Evolutionary conservation across 192 early-diverging fungal genomes (phyloP).

Genomic region (Haplosporangium gracile): DNA sequence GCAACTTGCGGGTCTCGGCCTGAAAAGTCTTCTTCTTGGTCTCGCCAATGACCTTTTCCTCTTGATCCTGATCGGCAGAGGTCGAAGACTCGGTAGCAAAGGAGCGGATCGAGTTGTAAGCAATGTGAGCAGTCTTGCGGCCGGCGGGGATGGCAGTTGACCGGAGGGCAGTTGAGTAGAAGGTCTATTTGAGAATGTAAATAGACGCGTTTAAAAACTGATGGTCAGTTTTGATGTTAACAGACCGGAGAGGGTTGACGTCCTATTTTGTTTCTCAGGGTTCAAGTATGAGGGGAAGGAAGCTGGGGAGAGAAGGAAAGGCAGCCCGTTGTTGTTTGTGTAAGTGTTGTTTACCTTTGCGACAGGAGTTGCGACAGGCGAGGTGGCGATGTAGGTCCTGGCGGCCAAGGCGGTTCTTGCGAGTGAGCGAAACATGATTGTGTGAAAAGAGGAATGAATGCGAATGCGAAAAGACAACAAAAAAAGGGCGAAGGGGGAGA

Average conservation of each 20-base stretch:
- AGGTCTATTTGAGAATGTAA: constrained; percentile 12
- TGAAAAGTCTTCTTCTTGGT: constrained; percentile 66
- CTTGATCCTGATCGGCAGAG: constrained; percentile 25
- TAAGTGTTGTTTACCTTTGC: constrained; percentile 21
- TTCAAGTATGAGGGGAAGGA: neutral
- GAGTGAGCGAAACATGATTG: constrained; percentile 44
- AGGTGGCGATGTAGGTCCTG: constrained; percentile 14
- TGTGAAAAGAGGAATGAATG: neutral
- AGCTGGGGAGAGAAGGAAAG: neutral
- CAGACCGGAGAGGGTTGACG: neutral
- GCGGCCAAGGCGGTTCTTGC: constrained; percentile 44
- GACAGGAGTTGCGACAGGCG: constrained; percentile 10
- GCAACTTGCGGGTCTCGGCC: constrained; percentile 71
- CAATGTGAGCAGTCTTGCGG: constrained; percentile 14
- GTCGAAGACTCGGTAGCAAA: constrained; percentile 34
- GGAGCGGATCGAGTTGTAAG: constrained; percentile 40
- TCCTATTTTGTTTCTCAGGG: neutral
- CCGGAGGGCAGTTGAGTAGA: constrained; percentile 35
- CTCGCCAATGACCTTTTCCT: constrained; percentile 51
- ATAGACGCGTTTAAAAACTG: neutral
- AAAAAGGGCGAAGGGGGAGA: neutral
- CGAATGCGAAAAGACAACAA: neutral
- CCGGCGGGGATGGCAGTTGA: constrained; percentile 30
- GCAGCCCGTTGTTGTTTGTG: neutral
- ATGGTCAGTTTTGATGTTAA: neutral